Evolutionary conservation across 768 basidiomycete genomes (phyloP).

Genomic region (Russula ochroleuca): DNA sequence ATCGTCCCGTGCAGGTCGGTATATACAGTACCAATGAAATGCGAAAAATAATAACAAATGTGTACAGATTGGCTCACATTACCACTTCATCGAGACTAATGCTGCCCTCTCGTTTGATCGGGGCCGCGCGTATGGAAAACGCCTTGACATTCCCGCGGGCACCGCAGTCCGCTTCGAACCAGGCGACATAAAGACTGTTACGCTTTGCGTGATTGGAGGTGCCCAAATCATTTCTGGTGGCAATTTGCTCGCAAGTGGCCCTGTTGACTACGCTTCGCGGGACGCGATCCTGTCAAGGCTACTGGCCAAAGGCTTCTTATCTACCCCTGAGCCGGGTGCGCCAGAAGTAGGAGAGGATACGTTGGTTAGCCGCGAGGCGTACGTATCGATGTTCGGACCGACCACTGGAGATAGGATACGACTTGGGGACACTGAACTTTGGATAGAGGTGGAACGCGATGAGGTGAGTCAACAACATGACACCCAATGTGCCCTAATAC

Average conservation of each 20-base stretch:
- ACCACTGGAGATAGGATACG: slow-evolving; percentile 86
- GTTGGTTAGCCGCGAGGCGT: slow-evolving; percentile 62
- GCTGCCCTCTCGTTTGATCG: slow-evolving; percentile 78
- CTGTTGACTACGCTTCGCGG: slow-evolving; percentile 42
- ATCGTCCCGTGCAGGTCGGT: slow-evolving; percentile 85
- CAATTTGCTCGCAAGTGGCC: slow-evolving; percentile 62
- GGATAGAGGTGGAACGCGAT: slow-evolving; percentile 91
- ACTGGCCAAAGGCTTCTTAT: slow-evolving; percentile 61
- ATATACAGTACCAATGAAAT: neutral
- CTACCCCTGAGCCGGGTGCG: slow-evolving; percentile 63
- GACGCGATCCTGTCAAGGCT: slow-evolving; percentile 47
- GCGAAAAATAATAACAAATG: slow-evolving; percentile 6
- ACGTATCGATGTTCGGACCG: slow-evolving; percentile 94
- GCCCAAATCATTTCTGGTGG: slow-evolving; percentile 70
- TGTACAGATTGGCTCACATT: slow-evolving; percentile 83
- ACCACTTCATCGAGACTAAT: slow-evolving; percentile 92
- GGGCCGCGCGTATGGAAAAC: slow-evolving; percentile 68
- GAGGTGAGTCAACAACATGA: slow-evolving; percentile 40
- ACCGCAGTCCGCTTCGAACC: slow-evolving; percentile 98
- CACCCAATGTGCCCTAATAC: neutral
- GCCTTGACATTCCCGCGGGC: slow-evolving; percentile 90
- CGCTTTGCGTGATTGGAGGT: slow-evolving; percentile 76
- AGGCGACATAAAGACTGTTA: slow-evolving; percentile 80
- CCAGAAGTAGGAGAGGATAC: slow-evolving; percentile 48
- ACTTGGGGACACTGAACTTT: slow-evolving; percentile 84